Percentiles rank a stretch among this genome's conserved stretches.
Conservation (phyloP, 2,329 filamentous ascomycete genomes). For the Epichloe gansuensis region DNA sequence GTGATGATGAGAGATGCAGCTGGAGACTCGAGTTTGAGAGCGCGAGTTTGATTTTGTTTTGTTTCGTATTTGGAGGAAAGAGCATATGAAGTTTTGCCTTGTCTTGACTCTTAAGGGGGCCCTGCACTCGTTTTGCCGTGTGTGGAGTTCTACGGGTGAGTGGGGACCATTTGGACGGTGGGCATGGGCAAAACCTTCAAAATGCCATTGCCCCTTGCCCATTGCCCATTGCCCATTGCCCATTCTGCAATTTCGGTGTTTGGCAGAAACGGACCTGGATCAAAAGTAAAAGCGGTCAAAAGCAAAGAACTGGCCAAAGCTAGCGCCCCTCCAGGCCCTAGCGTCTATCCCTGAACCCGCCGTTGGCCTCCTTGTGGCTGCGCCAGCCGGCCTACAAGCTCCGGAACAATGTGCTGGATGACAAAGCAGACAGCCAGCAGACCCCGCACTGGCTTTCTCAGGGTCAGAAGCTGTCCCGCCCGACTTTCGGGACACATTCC, state of each 20-base stretch:
- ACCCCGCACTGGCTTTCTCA: background rate
- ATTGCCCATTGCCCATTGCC: too few species aligned
- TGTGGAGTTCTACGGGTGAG: background rate
- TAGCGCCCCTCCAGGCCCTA: background rate
- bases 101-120: too few species aligned
- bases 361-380: background rate
- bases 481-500: background rate
- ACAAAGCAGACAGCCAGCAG: too few species aligned
- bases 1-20: too few species aligned
- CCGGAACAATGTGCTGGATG: background rate
- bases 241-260: background rate
- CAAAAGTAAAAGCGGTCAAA: background rate
- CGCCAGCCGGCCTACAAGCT: background rate
- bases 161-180: background rate
- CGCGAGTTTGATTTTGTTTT: too few species aligned
- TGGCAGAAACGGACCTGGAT: background rate
- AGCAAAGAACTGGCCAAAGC: background rate
- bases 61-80: too few species aligned
- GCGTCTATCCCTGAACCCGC: background rate
- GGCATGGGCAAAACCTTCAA: background rate
- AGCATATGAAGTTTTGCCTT: too few species aligned
- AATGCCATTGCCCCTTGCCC: background rate
- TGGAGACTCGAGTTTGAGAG: too few species aligned
- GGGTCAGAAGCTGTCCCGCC: background rate
- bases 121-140: too few species aligned